These are phyloP conservation scores for Trichoderma orchidacearum DNA, from an alignment of 495 filamentous ascomycete genomes.

Conservation along the genomic window DNA sequence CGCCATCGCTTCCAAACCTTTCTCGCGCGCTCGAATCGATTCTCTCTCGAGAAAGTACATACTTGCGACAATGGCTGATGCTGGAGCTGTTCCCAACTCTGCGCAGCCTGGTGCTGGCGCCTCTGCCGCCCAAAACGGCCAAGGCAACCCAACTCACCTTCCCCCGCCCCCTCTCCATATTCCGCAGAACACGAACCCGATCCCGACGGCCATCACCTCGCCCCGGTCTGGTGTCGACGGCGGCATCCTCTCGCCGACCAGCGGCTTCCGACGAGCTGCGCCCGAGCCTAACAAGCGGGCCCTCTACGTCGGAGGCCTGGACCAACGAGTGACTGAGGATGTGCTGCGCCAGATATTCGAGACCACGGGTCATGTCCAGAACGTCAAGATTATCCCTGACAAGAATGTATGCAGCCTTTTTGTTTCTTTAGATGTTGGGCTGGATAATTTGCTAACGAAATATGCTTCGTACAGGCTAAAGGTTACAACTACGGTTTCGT, in stretches of 20 bases:
- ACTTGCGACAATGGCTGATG: conserved; percentile 50
- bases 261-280: conserved; percentile 78
- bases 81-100: conserved; percentile 36
- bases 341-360: conserved; percentile 97
- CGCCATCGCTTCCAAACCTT: neutral
- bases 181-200: conserved; percentile 92
- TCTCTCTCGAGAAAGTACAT: neutral
- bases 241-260: conserved; percentile 70
- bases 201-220: conserved; percentile 84
- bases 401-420: conserved; percentile 89
- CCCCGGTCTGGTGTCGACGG: conserved; percentile 57
- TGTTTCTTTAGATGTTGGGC: neutral
- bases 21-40: neutral
- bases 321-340: conserved; percentile 92
- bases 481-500: conserved; percentile 99
- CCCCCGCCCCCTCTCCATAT: conserved; percentile 87
- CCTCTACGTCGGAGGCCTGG: conserved; percentile 89
- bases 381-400: conserved; percentile 98
- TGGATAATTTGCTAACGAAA: neutral
- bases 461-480: conserved; percentile 48
- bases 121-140: conserved; percentile 55
- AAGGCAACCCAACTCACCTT: conserved; percentile 71
- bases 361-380: conserved; percentile 94
- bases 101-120: conserved; percentile 50
- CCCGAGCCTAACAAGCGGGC: conserved; percentile 98